These are phyloP conservation scores for Corrigiola litoralis DNA, from an alignment of 179 eudicot genomes.

Conservation along the genomic window DNA sequence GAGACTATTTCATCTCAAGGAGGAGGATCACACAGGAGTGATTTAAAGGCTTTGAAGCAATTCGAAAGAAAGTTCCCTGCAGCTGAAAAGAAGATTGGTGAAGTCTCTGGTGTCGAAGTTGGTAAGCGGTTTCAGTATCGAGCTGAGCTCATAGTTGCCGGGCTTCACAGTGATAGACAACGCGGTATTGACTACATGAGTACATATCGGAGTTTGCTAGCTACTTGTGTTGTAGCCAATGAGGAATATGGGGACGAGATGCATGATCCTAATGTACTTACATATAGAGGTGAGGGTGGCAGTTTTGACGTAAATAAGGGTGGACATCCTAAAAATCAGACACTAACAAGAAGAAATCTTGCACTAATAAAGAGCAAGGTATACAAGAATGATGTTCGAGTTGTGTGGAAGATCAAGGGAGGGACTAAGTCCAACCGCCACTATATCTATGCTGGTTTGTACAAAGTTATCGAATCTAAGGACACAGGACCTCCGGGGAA, in stretches of 20 bases:
- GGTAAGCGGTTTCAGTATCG: too few species aligned
- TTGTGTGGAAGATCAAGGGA: conserved; percentile 17
- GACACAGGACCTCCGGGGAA: conserved; percentile 14
- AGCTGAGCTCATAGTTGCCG: too few species aligned
- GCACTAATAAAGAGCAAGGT: conserved; percentile 38
- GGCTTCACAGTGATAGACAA: too few species aligned
- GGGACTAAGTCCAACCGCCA: background rate
- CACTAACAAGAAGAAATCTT: conserved; percentile 24
- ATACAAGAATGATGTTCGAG: conserved; percentile 18
- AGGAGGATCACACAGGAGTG: too few species aligned
- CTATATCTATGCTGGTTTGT: conserved; percentile 34
- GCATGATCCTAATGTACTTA: conserved; percentile 15
- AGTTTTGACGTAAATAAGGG: background rate
- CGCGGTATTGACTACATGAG: too few species aligned
- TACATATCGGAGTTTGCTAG: too few species aligned
- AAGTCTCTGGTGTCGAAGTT: too few species aligned
- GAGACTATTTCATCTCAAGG: too few species aligned
- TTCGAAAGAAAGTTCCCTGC: too few species aligned
- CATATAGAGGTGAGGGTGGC: conserved; percentile 41
- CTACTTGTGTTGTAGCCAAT: conserved; percentile 31
- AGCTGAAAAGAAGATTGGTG: too few species aligned
- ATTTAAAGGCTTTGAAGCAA: too few species aligned
- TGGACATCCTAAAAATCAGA: conserved; percentile 22
- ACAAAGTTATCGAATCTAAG: conserved; percentile 15
- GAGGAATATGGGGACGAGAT: conserved; percentile 22